A percentile compares a stretch with the other conserved stretches of the same genome.
Conservation (phyloP, 345 rosid species). For the Murraya paniculata region DNA sequence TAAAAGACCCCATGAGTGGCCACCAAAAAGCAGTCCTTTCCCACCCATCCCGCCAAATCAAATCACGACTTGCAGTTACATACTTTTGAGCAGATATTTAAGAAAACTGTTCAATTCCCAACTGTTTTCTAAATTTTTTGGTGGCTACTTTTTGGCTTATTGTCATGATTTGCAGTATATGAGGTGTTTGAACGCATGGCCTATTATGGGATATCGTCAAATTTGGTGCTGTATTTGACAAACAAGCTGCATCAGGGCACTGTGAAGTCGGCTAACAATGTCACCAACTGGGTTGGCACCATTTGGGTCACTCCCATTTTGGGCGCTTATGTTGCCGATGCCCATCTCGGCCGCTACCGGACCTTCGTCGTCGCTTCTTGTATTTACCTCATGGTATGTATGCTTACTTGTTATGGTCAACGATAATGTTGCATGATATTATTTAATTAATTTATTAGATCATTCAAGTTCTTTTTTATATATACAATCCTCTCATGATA, state of each 20-base stretch:
- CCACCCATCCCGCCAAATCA: not conserved
- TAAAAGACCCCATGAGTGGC: not conserved
- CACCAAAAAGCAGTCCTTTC: not conserved
- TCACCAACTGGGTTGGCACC: conserved; percentile 94
- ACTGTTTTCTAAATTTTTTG: not conserved
- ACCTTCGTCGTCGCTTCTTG: conserved; percentile 53
- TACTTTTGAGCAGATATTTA: no score
- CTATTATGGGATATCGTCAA: conserved; percentile 78
- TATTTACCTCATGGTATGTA: conserved; percentile 58
- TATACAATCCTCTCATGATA: no score
- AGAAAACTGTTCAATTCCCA: not conserved
- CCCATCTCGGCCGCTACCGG: conserved; percentile 85
- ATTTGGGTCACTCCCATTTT: conserved; percentile 75
- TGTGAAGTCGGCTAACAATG: conserved; percentile 78
- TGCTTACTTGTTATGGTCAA: not conserved
- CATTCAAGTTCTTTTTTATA: no score
- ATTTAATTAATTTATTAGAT: no score
- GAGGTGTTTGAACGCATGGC: conserved; percentile 93
- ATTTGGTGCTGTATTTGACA: conserved; percentile 71
- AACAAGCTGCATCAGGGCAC: conserved; percentile 79
- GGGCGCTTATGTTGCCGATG: conserved; percentile 89
- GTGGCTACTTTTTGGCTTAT: not conserved
- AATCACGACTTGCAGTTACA: not conserved
- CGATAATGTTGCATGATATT: no score
- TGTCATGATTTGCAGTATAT: conserved; percentile 42